Conservation (phyloP, 257 asterid genomes). For the Nemophila menziesii region DNA sequence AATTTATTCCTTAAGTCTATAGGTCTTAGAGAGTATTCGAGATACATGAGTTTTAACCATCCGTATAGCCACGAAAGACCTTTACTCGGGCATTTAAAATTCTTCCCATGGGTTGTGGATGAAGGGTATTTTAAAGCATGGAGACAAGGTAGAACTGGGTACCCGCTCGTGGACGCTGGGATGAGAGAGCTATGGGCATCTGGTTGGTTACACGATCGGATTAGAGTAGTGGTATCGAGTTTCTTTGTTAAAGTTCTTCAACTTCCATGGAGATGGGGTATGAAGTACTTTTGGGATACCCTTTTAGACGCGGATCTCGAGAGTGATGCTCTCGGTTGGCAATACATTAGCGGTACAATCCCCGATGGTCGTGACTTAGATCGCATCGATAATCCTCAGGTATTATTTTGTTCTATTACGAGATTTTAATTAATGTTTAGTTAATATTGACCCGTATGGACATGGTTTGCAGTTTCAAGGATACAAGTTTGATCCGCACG, state of each 20-base stretch:
- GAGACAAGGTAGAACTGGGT: slow-evolving; percentile 94
- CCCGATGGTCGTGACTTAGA: slow-evolving; percentile 86
- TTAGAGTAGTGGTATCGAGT: slow-evolving; percentile 83
- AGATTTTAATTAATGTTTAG: not conserved
- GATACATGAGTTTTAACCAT: slow-evolving; percentile 86
- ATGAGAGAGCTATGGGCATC: slow-evolving; percentile 99
- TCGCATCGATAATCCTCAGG: slow-evolving; percentile 90
- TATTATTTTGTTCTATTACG: slow-evolving; percentile 7
- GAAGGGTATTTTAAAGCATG: slow-evolving; percentile 82
- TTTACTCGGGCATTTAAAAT: slow-evolving; percentile 59
- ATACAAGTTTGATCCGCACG: slow-evolving; percentile 75
- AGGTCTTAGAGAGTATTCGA: slow-evolving; percentile 84
- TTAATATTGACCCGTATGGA: too few relatives aligned
- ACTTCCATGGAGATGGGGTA: slow-evolving; percentile 97
- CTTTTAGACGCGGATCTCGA: slow-evolving; percentile 88
- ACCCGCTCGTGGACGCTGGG: slow-evolving; percentile 93
- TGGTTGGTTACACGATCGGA: slow-evolving; percentile 90
- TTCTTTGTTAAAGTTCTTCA: slow-evolving; percentile 91
- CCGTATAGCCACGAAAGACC: slow-evolving; percentile 94
- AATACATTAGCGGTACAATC: slow-evolving; percentile 74
- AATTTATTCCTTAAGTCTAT: slow-evolving; percentile 77
- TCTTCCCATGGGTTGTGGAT: slow-evolving; percentile 81
- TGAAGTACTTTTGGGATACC: slow-evolving; percentile 98
- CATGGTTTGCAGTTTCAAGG: slow-evolving; percentile 74
- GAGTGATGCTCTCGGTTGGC: slow-evolving; percentile 98